phyloP scores from a whole-genome alignment of 176 grass and related monocot genomes.

The Carex pumila region DNA sequence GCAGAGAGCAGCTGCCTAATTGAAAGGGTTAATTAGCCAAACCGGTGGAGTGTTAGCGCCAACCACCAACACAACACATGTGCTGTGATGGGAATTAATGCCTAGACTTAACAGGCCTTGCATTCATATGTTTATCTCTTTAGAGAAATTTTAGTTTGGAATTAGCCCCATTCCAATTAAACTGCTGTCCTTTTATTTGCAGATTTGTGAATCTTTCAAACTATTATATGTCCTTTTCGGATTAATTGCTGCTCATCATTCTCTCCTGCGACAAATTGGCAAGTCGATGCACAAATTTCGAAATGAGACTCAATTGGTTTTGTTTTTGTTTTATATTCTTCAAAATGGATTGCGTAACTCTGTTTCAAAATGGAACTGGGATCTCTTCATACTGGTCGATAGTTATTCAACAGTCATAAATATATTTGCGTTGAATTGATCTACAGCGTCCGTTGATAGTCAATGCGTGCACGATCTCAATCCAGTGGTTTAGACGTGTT shows the following conservation, averaged over 20 bases:
- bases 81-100: not conserved
- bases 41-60: not conserved
- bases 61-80: slow-evolving; percentile 8
- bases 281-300: not conserved
- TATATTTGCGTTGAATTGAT: too few species aligned
- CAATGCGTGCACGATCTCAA: too few species aligned
- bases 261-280: not conserved
- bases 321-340: too few species aligned
- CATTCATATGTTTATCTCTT: not conserved
- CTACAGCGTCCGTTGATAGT: too few species aligned
- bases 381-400: too few species aligned
- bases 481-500: too few species aligned
- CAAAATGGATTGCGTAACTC: too few species aligned
- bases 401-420: too few species aligned
- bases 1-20: not conserved
- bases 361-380: too few species aligned
- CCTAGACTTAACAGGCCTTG: not conserved
- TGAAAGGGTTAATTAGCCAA: not conserved
- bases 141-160: not conserved
- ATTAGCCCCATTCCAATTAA: not conserved
- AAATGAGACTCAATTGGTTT: not conserved
- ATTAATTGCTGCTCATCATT: not conserved
- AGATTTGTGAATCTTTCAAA: not conserved
- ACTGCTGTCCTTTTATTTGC: not conserved
- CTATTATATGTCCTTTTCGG: not conserved